Base-by-base conservation (phyloP, 768 basidiomycete genomes). In the Cyclocybe cylindracea region DNA sequence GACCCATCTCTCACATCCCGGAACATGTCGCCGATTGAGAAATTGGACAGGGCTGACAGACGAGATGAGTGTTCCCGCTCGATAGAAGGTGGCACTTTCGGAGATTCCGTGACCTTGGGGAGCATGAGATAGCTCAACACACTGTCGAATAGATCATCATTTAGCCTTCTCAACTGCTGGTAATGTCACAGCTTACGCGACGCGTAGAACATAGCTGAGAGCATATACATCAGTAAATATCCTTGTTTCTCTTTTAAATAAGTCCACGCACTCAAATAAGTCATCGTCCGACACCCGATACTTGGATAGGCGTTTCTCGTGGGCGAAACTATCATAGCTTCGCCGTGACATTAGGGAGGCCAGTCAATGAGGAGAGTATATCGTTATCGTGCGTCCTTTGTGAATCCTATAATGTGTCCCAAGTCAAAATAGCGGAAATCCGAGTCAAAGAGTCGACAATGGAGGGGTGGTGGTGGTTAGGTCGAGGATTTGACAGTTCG, bases 251-350 rank as follows among this genome's bases (percentile, higher is more conserved):
- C 38, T 49, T 36, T 59, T 37, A 48, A 16, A 55, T 40, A 55
- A 35, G 29, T 11, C 36, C 37, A 68, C 72, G 45, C 67, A 94
- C 91, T 89, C 83, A 74, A 90, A 91, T 60, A 94, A 74, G 65
- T 94, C 91, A 51, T 93, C 90, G 61, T 94, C 91, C 24, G 86
- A 82, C 45, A 92, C 84, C 56, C 86, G 80, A 71, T 89, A 80
- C 66, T 86, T 87, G 58, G 87, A 86, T 55, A 87, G 54, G 54
- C 89, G 83, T 70, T 81, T 82, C 66, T 89, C 84, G 58, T 87
- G 86, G 55, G 85, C 78, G 59, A 72, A 74, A 69, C 87, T 84
- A 59, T 82, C 81, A 71, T 86, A 80, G 75, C 90, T 93, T 66
- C 89, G 81, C 70, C 79, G 82, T 55, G 91, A 89, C 85, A 89